phyloP scores from a whole-genome alignment of 768 basidiomycete species.

The Rhizopogon sp. region DNA sequence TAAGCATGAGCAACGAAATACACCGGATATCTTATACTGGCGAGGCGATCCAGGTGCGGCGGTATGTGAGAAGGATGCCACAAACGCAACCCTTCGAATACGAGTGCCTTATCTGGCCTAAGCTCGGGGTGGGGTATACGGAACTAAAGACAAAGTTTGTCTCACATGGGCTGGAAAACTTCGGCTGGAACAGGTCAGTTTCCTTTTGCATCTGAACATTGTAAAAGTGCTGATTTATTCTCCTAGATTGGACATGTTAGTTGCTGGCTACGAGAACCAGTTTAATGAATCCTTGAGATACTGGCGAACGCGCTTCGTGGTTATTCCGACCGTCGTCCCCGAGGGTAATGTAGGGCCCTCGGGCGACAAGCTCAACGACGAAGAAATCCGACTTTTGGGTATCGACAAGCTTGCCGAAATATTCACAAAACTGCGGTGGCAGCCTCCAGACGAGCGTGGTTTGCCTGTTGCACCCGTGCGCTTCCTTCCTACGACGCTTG shows the following conservation, averaged over 20 bases:
- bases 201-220: background rate
- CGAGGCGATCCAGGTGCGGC: conserved; percentile 83
- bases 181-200: conserved; percentile 79
- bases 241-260: conserved; percentile 75
- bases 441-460: conserved; percentile 37
- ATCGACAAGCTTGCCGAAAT: conserved; percentile 89
- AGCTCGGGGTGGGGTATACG: conserved; percentile 82
- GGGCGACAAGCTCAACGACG: conserved; percentile 76
- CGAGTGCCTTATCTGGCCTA: conserved; percentile 91
- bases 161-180: conserved; percentile 76
- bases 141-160: conserved; percentile 70
- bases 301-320: conserved; percentile 91
- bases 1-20: conserved; percentile 94
- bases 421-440: conserved; percentile 83
- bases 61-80: conserved; percentile 75
- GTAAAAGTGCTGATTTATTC: background rate
- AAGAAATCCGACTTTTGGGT: conserved; percentile 83
- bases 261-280: conserved; percentile 76
- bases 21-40: conserved; percentile 89
- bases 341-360: conserved; percentile 48
- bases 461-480: conserved; percentile 56
- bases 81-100: conserved; percentile 66
- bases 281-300: conserved; percentile 82
- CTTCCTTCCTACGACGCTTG: conserved; percentile 80
- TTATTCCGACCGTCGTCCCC: conserved; percentile 79